Conservation (phyloP, 176 grass and related monocot species). For the Stipa capillata region DNA sequence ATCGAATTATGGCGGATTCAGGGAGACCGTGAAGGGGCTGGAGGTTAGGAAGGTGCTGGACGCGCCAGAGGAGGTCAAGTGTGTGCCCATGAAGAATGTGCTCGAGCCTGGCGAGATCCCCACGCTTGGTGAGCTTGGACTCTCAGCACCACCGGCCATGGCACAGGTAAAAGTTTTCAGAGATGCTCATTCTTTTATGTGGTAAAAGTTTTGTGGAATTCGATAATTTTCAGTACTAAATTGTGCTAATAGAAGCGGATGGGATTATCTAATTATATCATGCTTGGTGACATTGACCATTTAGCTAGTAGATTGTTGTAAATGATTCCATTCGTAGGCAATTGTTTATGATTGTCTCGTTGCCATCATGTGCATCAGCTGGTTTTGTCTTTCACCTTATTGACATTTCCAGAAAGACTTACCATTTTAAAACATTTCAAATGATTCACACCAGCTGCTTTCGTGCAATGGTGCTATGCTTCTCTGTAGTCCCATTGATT, state of each 20-base stretch:
- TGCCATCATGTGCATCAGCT: not conserved
- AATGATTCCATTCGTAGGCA: not conserved
- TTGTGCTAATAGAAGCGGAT: not conserved
- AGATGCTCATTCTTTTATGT: not conserved
- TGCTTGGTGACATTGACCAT: not conserved
- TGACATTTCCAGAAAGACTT: not conserved
- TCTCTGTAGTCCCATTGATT: not conserved
- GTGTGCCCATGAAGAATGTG: constrained; percentile 63
- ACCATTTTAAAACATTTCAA: not conserved
- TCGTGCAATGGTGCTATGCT: not conserved
- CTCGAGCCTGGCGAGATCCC: constrained; percentile 83
- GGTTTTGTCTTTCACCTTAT: not conserved
- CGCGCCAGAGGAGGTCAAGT: constrained; percentile 66
- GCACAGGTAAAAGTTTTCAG: constrained; percentile 35
- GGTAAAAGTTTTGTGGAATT: not conserved
- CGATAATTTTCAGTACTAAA: not conserved
- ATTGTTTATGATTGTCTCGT: not conserved
- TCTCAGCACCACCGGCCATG: constrained; percentile 34
- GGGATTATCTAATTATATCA: not conserved
- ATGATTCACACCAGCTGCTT: not conserved
- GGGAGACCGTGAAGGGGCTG: constrained; percentile 59
- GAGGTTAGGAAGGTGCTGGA: constrained; percentile 58
- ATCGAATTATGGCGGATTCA: constrained; percentile 62
- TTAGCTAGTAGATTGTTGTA: not conserved
- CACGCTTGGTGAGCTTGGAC: constrained; percentile 62